phyloP scores from a whole-genome alignment of 257 asterid species.

The Leonotis leonurus region DNA sequence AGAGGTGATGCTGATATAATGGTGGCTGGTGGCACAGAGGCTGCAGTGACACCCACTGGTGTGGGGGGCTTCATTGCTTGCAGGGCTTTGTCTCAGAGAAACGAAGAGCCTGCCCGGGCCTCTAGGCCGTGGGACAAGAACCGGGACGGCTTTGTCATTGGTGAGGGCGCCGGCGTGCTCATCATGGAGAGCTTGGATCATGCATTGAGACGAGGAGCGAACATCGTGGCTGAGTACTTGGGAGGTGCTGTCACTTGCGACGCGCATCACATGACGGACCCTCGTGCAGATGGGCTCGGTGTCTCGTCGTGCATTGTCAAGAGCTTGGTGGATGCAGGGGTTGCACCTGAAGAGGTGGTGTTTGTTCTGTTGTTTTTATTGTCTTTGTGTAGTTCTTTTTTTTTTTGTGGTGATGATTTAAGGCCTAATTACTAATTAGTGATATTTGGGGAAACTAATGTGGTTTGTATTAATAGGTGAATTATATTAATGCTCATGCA shows the following conservation, averaged over 20 bases:
- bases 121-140: conserved; percentile 75
- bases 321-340: conserved; percentile 37
- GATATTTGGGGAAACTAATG: too few species aligned
- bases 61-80: conserved; percentile 48
- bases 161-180: conserved; percentile 71
- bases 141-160: conserved; percentile 67
- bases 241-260: conserved; percentile 50
- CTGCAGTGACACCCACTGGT: conserved; percentile 20
- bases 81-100: conserved; percentile 40
- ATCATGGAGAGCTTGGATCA: conserved; percentile 49
- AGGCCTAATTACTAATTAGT: too few species aligned
- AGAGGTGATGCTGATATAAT: conserved; percentile 43
- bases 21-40: conserved; percentile 39
- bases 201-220: conserved; percentile 39
- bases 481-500: conserved; percentile 73
- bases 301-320: conserved; percentile 40
- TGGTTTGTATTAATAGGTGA: conserved; percentile 32
- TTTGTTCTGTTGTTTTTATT: too few species aligned
- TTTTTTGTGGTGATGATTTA: too few species aligned
- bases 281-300: conserved; percentile 40
- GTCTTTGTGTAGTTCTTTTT: background rate
- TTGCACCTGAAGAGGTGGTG: conserved; percentile 61
- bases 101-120: conserved; percentile 35
- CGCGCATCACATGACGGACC: conserved; percentile 49
- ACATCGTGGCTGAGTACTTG: conserved; percentile 40